Evolutionary conservation across 2,329 filamentous ascomycete species (phyloP).

Genomic region (Xylariomycetidae sp.): DNA sequence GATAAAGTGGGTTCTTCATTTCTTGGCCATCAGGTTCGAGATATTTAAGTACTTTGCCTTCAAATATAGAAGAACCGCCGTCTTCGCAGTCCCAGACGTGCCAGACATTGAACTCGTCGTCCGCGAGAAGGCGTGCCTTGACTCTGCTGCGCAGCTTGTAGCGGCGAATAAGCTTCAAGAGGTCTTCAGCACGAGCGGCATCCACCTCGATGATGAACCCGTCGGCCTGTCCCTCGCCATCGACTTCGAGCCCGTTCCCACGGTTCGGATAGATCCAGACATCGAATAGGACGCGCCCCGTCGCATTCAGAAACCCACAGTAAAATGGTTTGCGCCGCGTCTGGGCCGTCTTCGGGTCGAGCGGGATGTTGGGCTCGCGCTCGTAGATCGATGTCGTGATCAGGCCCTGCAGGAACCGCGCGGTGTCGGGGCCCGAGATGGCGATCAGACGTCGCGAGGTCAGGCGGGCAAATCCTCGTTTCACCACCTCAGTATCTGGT

Average conservation of each 20-base stretch:
- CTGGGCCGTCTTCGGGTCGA: neutral
- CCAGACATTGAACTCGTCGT: conserved; percentile 65
- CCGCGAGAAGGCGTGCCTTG: conserved; percentile 59
- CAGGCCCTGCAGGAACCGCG: conserved; percentile 83
- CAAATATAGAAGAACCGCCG: neutral
- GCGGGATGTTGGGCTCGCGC: conserved; percentile 1
- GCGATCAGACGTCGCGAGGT: conserved; percentile 75
- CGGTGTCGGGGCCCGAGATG: conserved; percentile 72
- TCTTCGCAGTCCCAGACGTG: conserved; percentile 62
- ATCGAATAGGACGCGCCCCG: conserved; percentile 81
- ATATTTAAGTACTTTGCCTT: neutral
- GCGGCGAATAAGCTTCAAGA: conserved; percentile 72
- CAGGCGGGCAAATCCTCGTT: conserved; percentile 50
- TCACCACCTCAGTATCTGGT: conserved; percentile 36
- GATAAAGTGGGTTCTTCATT: too few relatives aligned
- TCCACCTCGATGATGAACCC: conserved; percentile 80
- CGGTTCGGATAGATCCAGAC: conserved; percentile 80
- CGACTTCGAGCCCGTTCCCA: conserved; percentile 24
- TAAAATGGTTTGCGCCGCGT: conserved; percentile 65
- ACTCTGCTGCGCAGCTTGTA: conserved; percentile 86
- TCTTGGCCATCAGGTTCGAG: neutral
- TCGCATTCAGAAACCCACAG: conserved; percentile 79
- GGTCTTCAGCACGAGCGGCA: conserved; percentile 52
- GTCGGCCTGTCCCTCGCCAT: conserved; percentile 10
- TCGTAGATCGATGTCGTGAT: conserved; percentile 66